Conservation (phyloP, 805 yeast species). For the Metschnikowia shivogae region DNA sequence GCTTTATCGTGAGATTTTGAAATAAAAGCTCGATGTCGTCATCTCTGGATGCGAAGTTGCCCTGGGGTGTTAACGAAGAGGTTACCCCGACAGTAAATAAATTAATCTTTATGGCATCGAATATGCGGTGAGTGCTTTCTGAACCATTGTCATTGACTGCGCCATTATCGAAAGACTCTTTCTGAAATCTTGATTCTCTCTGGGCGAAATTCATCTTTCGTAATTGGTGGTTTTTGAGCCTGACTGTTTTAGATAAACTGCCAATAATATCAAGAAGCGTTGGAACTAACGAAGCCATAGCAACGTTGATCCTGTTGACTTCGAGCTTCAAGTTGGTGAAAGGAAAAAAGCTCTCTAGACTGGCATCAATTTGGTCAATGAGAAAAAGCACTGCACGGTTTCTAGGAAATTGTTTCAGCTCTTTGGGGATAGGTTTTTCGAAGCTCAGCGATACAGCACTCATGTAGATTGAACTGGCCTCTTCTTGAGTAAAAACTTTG, state of each 20-base stretch:
- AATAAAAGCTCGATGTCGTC: constrained; percentile 24
- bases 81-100: constrained; percentile 41
- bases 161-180: constrained; percentile 6
- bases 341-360: constrained; percentile 45
- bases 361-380: constrained; percentile 35
- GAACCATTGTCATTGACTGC: constrained; percentile 4
- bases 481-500: constrained; percentile 62
- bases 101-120: constrained; percentile 27
- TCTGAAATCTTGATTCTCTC: neutral
- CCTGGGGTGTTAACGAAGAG: constrained; percentile 41
- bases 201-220: constrained; percentile 13
- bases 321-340: constrained; percentile 35
- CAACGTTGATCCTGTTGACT: constrained; percentile 38
- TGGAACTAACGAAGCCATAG: constrained; percentile 43
- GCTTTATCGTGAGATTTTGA: constrained; percentile 36
- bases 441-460: constrained; percentile 65
- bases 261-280: constrained; percentile 34
- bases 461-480: constrained; percentile 72
- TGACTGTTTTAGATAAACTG: constrained; percentile 34
- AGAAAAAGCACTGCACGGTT: constrained; percentile 22
- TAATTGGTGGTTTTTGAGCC: constrained; percentile 29
- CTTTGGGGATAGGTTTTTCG: constrained; percentile 4
- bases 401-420: neutral
- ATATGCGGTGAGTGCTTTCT: neutral
- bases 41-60: constrained; percentile 36